Evolutionary conservation across 305 asterid genomes (phyloP).

Genomic region (Plantago coronopus): DNA sequence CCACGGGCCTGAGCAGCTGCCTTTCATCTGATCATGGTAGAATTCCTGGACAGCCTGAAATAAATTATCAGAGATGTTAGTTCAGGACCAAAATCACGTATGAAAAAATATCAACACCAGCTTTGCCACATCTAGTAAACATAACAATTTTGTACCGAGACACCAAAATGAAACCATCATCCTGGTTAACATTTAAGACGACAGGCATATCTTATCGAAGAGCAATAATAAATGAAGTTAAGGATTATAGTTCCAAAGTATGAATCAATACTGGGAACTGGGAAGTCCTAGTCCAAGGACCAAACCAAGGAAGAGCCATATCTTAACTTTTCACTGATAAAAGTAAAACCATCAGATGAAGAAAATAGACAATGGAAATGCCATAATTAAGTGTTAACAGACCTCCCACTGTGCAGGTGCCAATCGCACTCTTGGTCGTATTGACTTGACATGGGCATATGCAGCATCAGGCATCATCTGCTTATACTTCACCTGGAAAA

Average conservation of each 20-base stretch:
- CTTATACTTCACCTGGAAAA: conserved; percentile 51
- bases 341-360: background rate
- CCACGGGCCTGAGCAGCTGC: conserved; percentile 18
- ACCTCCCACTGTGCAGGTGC: conserved; percentile 68
- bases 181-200: background rate
- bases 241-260: background rate
- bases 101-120: no score
- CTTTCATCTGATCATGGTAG: conserved; percentile 29
- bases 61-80: conserved; percentile 1
- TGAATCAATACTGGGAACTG: no score
- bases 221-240: background rate
- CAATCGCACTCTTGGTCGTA: conserved; percentile 61
- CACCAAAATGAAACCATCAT: background rate
- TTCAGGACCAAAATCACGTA: background rate
- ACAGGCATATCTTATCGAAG: background rate
- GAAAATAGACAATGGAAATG: background rate
- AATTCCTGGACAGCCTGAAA: conserved; percentile 56
- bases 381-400: conserved; percentile 5
- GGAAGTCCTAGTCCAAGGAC: no score
- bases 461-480: conserved; percentile 63
- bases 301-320: background rate
- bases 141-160: background rate
- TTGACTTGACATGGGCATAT: conserved; percentile 57
- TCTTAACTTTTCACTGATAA: background rate
- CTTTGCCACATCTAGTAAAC: no score